Base-by-base conservation (phyloP, 164 flowering plant genomes). In the Tinospora cordifolia region DNA sequence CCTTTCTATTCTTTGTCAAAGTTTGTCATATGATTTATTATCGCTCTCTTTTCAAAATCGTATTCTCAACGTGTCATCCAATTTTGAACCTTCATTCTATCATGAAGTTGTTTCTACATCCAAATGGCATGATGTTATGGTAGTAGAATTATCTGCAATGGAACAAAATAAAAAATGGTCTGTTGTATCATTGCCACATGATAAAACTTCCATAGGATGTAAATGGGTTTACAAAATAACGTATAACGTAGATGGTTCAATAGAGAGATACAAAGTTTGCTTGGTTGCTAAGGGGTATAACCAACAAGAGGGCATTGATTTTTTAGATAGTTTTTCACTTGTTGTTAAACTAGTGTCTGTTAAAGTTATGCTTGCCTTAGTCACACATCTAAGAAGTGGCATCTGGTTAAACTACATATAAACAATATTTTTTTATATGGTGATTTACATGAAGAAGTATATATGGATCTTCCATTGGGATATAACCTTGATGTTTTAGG, bases 401-500 rank as follows among this genome's bases (percentile, higher is more conserved):
- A 22, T 22, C 27, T 60, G 3, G 15, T 34, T 25, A 30, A 60
- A 10, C 27, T 60, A 22, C 34, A 60, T 60, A 34, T 6, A 7
- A 60, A 60, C 8, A 51, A 51, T 17, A 6, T n/a, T 0, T 51
- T 51, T 14, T 1, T 51, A 3, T 2, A 60, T 60, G 30, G 63
- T 0, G 63, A 60, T 60, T 6, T 60, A 24, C 25, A 25, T 60
- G 63, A 60, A 25, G 34, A 60, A 60, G 63, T 60, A 0, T 60
- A 60, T 26, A 60, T 60, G 63, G 63, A 60, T 60, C 63, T 60
- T 22, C 63, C 63, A 10, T 27, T 59, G 22, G 63, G 63, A 7
- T 60, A 60, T 60, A 2, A n/a, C n/a, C n/a, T n/a, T n/a, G n/a
- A n/a, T n/a, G n/a, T n/a, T n/a, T 21, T 3, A 19, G 24, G n/a